Evolutionary conservation across 352 stramenopile species (phyloP).

Genomic region (Blastocystis hominis): DNA sequence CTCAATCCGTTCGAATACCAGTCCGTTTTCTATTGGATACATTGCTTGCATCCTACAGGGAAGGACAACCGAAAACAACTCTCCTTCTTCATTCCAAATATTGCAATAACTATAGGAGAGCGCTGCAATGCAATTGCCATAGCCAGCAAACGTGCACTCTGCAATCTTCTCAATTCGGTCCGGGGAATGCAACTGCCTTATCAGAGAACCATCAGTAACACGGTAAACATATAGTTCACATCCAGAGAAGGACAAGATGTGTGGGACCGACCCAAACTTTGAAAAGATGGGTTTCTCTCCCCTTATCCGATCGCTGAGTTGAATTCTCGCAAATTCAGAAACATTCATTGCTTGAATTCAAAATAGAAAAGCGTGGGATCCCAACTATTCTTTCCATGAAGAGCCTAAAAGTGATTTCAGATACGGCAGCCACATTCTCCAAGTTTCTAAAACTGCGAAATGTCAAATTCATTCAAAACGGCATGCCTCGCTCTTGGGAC

Average conservation of each 20-base stretch:
- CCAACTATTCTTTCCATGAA: not conserved
- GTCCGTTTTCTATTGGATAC: not conserved
- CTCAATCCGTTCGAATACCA: constrained; percentile 23
- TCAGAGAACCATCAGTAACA: not conserved
- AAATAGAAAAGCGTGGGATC: not conserved
- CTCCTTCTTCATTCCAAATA: not conserved
- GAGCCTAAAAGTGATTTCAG: not conserved
- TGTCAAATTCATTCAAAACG: constrained; percentile 49
- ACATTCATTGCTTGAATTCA: not conserved
- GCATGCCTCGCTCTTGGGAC: constrained; percentile 19
- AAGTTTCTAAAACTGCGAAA: constrained; percentile 22
- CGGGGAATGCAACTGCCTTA: not conserved
- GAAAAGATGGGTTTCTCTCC: not conserved
- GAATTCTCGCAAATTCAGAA: not conserved
- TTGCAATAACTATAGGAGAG: not conserved
- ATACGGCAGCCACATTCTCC: not conserved
- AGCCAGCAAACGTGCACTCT: not conserved
- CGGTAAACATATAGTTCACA: not conserved
- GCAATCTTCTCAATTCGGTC: not conserved
- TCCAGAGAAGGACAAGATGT: not conserved
- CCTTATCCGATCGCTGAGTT: not conserved
- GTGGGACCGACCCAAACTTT: not conserved
- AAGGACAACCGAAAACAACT: not conserved
- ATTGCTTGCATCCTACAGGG: constrained; percentile 8
- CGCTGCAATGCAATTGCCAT: constrained; percentile 31